Evolutionary conservation across 139 green algal genomes (phyloP).

Genomic region (Spirogloea muscicola): DNA sequence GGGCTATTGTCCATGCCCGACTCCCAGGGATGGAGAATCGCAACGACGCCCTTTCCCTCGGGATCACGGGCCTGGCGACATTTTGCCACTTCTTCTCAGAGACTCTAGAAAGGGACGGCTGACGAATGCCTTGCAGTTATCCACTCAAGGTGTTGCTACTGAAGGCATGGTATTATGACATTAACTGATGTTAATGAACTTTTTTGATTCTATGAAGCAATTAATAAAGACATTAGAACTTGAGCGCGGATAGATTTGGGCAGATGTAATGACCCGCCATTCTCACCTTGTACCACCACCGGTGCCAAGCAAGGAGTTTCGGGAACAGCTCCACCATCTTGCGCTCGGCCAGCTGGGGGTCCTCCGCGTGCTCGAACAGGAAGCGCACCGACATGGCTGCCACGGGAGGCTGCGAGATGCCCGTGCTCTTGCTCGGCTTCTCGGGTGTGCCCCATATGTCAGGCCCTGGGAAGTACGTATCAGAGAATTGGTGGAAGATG

Average conservation of each 20-base stretch:
- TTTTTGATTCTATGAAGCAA: too few species aligned
- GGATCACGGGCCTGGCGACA: slow-evolving; percentile 30
- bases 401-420: slow-evolving; percentile 39
- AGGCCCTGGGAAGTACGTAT: slow-evolving; percentile 39
- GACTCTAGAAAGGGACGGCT: too few species aligned
- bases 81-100: too few species aligned
- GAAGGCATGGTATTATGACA: too few species aligned
- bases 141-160: too few species aligned
- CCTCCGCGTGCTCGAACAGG: slow-evolving; percentile 35
- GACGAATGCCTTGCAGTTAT: too few species aligned
- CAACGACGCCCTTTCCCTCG: slow-evolving; percentile 6
- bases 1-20: slow-evolving; percentile 41
- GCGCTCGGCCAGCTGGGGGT: slow-evolving; percentile 1
- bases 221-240: too few species aligned
- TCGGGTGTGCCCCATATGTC: slow-evolving; percentile 41
- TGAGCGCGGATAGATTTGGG: too few species aligned
- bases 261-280: too few species aligned
- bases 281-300: slow-evolving; percentile 43
- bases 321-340: slow-evolving; percentile 34
- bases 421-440: slow-evolving; percentile 22
- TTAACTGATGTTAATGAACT: too few species aligned
- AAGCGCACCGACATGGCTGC: slow-evolving; percentile 33
- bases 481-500: slow-evolving; percentile 22
- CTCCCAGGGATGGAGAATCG: slow-evolving; percentile 42
- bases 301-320: slow-evolving; percentile 36